These are phyloP conservation scores for Aureobasidium sp. DNA, from an alignment of 2,329 filamentous ascomycete genomes.

Conservation along the genomic window DNA sequence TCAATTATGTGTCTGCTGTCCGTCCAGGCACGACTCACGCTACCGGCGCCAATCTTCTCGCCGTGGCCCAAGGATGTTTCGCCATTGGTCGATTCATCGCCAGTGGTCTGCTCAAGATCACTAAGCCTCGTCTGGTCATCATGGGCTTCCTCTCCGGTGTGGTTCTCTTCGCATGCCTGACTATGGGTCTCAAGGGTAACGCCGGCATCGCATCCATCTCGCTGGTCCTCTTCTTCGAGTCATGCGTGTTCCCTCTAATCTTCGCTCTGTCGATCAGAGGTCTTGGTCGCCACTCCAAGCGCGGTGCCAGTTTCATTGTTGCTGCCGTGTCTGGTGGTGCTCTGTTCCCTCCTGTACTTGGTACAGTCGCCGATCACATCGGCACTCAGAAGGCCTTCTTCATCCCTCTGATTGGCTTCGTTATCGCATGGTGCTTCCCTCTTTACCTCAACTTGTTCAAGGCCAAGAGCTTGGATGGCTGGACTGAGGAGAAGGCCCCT, in stretches of 20 bases:
- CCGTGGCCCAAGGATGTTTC: slow-evolving; percentile 59
- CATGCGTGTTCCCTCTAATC: slow-evolving; percentile 73
- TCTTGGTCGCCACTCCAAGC: slow-evolving; percentile 67
- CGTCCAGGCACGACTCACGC: slow-evolving; percentile 46
- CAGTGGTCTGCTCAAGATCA: slow-evolving; percentile 55
- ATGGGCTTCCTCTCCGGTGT: slow-evolving; percentile 57
- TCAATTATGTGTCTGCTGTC: slow-evolving; percentile 53
- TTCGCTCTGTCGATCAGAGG: slow-evolving; percentile 71
- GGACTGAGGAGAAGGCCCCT: slow-evolving; percentile 40
- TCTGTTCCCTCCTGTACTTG: slow-evolving; percentile 63
- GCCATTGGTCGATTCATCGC: slow-evolving; percentile 65
- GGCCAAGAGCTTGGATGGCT: slow-evolving; percentile 52
- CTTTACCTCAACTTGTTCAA: slow-evolving; percentile 52
- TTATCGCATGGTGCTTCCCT: slow-evolving; percentile 40
- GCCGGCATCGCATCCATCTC: slow-evolving; percentile 32
- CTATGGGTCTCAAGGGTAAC: slow-evolving; percentile 7
- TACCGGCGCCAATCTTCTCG: slow-evolving; percentile 58
- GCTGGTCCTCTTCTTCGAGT: slow-evolving; percentile 72
- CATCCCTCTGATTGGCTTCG: slow-evolving; percentile 50
- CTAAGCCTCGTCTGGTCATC: slow-evolving; percentile 62
- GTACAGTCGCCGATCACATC: slow-evolving; percentile 56
- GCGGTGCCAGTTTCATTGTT: slow-evolving; percentile 65
- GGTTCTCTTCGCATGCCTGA: slow-evolving; percentile 12
- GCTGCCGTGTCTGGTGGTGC: slow-evolving; percentile 66
- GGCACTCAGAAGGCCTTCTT: slow-evolving; percentile 56